phyloP scores from a whole-genome alignment of 2,329 filamentous ascomycete genomes.

The Cercospora beticola region DNA sequence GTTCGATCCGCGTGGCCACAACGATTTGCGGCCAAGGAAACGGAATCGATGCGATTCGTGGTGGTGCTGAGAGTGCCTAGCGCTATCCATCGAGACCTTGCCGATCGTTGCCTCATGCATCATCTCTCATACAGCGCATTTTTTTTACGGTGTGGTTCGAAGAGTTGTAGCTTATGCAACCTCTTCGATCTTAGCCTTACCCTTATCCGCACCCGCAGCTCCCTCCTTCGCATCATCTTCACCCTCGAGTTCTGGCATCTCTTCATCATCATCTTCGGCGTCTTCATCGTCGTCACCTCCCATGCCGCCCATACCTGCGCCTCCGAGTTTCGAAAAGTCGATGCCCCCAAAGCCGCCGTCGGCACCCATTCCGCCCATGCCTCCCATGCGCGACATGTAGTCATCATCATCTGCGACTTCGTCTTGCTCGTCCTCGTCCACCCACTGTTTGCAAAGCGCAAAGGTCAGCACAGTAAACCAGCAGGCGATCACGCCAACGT shows the following conservation, averaged over 20 bases:
- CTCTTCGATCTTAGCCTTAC: constrained; percentile 47
- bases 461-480: constrained; percentile 21
- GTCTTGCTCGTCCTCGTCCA: constrained; percentile 98
- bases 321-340: constrained; percentile 48
- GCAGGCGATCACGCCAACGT: constrained; percentile 18
- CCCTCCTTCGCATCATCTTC: constrained; percentile 46
- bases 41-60: background rate
- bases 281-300: constrained; percentile 51
- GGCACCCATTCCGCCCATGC: constrained; percentile 44
- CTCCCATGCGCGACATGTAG: constrained; percentile 53
- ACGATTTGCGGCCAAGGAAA: background rate
- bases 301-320: constrained; percentile 55
- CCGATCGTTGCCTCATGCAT: constrained; percentile 1
- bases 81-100: background rate
- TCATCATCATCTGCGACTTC: constrained; percentile 79
- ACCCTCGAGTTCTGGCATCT: constrained; percentile 75
- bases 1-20: background rate
- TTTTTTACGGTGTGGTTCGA: background rate
- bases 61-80: background rate
- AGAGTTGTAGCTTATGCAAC: constrained; percentile 37
- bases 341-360: constrained; percentile 35
- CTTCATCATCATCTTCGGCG: constrained; percentile 71
- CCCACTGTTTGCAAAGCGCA: constrained; percentile 60
- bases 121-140: background rate
- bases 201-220: constrained; percentile 35